Base-by-base conservation (phyloP, 179 eudicot species). In the Beta lomatogona region DNA sequence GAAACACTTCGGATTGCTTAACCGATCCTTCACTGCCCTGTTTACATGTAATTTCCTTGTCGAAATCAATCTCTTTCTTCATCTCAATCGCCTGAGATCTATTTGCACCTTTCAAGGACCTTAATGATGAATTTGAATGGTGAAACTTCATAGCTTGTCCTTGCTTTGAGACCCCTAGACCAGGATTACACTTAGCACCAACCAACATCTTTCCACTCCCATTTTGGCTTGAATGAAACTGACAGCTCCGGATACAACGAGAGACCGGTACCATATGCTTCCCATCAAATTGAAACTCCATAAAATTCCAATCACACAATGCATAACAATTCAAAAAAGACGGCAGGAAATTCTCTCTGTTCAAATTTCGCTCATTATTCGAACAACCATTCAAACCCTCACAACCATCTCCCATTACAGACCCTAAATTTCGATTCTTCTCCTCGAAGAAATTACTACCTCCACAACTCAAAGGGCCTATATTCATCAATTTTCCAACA, bases 131-230 rank as follows among this genome's bases (percentile, higher is more conserved):
- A 45, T 46, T 19, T 5, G 71, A 48, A 61, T 45, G 36, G 69
- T 60, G 14, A 60, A 76, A 10, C 50, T 22, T 28, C 72, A 77
- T 28, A 65, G 61, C 25, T 13, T 77, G 79, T 44, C 71, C 61
- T 58, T 77, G 72, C 44, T 64, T 77, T 18, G 61, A 52, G 48
- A 65, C 71, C 80, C 48, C 46, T 15, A 77, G 15, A 64, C 80
- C 61, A 25, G 72, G 80, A 77, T 77, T 25, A 21, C 59, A 64
- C 72, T 55, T 77, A 65, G 72, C 48, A 46, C 61, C 44, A 22
- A 50, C 15, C 7, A 45, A 48, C 3, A 10, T 1, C 21, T 48
- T 77, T 6, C 61, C 48, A 65, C 57, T 22, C 21, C 46, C 54
- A 41, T 61, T 22, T 19, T 63, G 68, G 59, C 66, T 48, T 16